Percentiles rank a stretch among this genome's conserved stretches.
Evolutionary conservation across 1,284 basidiomycete genomes (phyloP).

Genomic region (Coriolopsis trogii): DNA sequence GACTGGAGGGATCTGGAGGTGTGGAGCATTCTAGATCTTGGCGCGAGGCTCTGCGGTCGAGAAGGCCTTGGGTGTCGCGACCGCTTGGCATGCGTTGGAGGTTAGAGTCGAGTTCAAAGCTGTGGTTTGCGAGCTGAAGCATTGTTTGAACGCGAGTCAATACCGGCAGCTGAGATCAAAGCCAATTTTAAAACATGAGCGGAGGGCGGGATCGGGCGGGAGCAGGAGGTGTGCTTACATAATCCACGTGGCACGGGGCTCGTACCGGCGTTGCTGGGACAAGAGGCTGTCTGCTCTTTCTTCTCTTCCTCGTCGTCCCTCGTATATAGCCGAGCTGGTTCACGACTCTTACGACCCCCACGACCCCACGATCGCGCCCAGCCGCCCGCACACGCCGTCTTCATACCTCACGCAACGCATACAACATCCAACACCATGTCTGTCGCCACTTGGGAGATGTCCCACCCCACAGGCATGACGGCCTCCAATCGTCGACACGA

Average conservation of each 20-base stretch:
- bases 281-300: not conserved
- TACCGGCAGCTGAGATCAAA: not conserved
- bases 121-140: not conserved
- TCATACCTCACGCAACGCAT: not conserved
- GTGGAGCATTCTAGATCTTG: conserved; percentile 8
- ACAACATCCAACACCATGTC: conserved; percentile 24
- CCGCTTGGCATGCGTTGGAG: not conserved
- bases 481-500: conserved; percentile 7
- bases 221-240: not conserved
- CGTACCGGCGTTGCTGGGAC: conserved; percentile 8
- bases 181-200: not conserved
- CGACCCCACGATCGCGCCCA: conserved; percentile 4
- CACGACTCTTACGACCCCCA: conserved; percentile 9
- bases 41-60: not conserved
- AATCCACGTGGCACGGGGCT: conserved; percentile 9
- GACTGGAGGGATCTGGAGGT: not conserved
- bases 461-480: conserved; percentile 8
- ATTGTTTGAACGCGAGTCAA: not conserved
- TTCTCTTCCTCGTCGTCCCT: conserved; percentile 6
- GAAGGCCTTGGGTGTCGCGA: not conserved
- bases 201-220: not conserved
- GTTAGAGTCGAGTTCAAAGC: not conserved
- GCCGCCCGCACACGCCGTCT: not conserved
- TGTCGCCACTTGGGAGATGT: conserved; percentile 24
- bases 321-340: conserved; percentile 11